Percentiles rank a stretch among this genome's conserved stretches.
Evolutionary conservation across 208 protist genomes (phyloP).

Genomic region (Acanthamoeba castellanii): DNA sequence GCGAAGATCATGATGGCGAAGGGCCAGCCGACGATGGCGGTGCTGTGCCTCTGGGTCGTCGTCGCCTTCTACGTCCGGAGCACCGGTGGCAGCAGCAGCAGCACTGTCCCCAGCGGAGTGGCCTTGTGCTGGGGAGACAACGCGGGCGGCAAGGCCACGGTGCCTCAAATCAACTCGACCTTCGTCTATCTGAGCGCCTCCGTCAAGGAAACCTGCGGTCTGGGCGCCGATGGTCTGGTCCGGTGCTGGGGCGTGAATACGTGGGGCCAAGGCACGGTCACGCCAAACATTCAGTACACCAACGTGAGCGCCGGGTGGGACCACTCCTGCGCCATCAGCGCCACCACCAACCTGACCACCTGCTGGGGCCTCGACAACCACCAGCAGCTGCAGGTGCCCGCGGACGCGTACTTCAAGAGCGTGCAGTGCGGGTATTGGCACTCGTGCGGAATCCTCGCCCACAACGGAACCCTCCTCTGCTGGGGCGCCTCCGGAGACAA

Average conservation of each 20-base stretch:
- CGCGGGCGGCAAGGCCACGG: no score
- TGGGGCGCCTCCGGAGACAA: background rate
- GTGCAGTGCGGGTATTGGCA: background rate
- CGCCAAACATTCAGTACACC: background rate
- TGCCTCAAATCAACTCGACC: no score
- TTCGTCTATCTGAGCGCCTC: background rate
- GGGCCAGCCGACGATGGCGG: no score
- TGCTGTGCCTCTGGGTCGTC: no score
- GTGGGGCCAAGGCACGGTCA: background rate
- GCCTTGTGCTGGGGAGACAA: no score
- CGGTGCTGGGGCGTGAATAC: background rate
- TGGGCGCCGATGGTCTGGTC: background rate
- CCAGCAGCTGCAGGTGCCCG: background rate
- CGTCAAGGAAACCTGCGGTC: background rate
- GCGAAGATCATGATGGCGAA: no score
- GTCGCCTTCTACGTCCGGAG: no score
- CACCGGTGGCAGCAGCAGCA: no score
- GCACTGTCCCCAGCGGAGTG: no score
- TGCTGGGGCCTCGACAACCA: background rate
- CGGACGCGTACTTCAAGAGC: background rate
- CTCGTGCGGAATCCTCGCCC: background rate
- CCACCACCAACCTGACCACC: no score
- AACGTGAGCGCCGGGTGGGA: background rate
- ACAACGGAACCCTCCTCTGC: background rate
- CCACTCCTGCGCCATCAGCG: background rate